phyloP scores from a whole-genome alignment of 1,284 basidiomycete species.

The Leccinum subfulvum region DNA sequence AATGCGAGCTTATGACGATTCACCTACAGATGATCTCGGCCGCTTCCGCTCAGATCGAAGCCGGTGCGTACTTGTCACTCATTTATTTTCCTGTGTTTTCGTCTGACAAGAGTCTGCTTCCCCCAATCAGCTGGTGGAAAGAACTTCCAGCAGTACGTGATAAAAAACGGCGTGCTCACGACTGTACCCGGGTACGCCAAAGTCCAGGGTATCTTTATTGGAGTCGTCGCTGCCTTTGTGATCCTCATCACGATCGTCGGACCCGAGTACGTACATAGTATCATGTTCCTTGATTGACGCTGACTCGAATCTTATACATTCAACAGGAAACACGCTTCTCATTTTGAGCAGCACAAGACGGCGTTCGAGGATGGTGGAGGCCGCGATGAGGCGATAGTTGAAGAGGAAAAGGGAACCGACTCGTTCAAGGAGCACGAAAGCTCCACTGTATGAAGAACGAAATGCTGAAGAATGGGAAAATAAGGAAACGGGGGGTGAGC shows the following conservation, averaged over 20 bases:
- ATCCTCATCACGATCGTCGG: conserved; percentile 68
- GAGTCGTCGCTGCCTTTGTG: conserved; percentile 67
- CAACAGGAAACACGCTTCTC: conserved; percentile 69
- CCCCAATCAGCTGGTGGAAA: conserved; percentile 53
- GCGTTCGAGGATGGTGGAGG: conserved; percentile 78
- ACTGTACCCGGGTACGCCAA: conserved; percentile 79
- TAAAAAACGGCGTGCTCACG: conserved; percentile 43
- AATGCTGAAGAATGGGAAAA: neutral
- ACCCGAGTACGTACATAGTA: conserved; percentile 57
- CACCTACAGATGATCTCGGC: conserved; percentile 74
- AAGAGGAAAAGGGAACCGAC: conserved; percentile 1
- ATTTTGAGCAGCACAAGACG: conserved; percentile 80
- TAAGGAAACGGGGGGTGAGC: neutral
- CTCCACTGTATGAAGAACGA: conserved; percentile 12
- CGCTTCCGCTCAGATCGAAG: conserved; percentile 90
- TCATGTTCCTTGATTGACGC: neutral
- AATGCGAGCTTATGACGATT: neutral
- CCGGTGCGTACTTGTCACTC: conserved; percentile 84
- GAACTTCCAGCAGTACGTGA: conserved; percentile 53
- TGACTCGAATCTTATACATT: neutral
- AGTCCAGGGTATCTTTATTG: conserved; percentile 87
- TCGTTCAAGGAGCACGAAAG: neutral
- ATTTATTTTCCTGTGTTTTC: conserved; percentile 37
- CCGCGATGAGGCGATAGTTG: conserved; percentile 37
- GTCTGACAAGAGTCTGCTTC: conserved; percentile 3